These are phyloP conservation scores for Trichomonas vaginalis DNA, from an alignment of 208 protist genomes.

Conservation along the genomic window DNA sequence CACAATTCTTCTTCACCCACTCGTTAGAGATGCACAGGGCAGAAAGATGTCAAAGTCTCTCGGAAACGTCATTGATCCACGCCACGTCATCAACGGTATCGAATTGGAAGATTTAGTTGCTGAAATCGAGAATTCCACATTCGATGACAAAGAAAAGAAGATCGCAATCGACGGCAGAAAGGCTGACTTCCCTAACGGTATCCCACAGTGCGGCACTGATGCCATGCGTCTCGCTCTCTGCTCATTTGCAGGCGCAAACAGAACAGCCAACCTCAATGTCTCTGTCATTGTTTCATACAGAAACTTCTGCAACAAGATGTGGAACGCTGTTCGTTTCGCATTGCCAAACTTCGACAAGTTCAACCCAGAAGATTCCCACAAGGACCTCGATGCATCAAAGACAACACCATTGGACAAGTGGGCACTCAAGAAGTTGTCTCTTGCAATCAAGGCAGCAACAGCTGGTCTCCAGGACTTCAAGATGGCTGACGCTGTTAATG, in stretches of 20 bases:
- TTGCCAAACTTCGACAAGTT: constrained; percentile 23
- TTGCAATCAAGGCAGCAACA: constrained; percentile 52
- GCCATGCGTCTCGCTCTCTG: constrained; percentile 93
- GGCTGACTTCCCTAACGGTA: constrained; percentile 27
- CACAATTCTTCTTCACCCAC: constrained; percentile 86
- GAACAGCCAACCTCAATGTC: constrained; percentile 89
- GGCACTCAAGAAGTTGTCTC: constrained; percentile 73
- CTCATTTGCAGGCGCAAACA: constrained; percentile 54
- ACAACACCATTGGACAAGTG: constrained; percentile 52
- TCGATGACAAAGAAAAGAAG: constrained; percentile 56
- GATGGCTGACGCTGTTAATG: constrained; percentile 63
- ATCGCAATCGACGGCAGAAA: not conserved
- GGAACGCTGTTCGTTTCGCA: constrained; percentile 41
- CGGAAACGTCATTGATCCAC: constrained; percentile 99
- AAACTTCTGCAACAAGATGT: constrained; percentile 97
- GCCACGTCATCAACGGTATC: constrained; percentile 91
- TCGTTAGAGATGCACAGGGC: constrained; percentile 93
- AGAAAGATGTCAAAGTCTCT: constrained; percentile 97
- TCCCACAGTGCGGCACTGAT: constrained; percentile 88
- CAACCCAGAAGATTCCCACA: not conserved
- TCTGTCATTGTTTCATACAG: constrained; percentile 78
- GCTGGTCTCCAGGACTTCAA: constrained; percentile 40
- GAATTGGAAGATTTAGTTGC: constrained; percentile 68
- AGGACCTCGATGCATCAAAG: not conserved
- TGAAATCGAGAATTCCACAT: constrained; percentile 69